Conservation (phyloP, 345 rosid genomes). For the Psidium friedrichsthalianum region DNA sequence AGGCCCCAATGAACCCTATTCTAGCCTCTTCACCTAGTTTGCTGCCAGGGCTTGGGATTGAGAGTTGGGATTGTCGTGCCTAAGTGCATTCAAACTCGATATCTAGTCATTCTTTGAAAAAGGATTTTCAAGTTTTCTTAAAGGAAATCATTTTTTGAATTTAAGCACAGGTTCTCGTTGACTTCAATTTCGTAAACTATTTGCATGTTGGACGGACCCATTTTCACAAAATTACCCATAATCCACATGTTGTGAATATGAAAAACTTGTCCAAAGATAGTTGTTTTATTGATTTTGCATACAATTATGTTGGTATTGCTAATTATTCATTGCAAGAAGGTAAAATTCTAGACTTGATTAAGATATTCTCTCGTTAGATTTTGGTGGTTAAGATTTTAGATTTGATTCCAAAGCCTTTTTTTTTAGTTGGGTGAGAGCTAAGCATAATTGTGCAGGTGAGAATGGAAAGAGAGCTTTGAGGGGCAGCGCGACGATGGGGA, state of each 20-base stretch:
- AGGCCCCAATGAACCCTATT: too few relatives aligned
- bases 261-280: neutral
- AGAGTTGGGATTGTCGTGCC: too few relatives aligned
- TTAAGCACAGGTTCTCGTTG: too few relatives aligned
- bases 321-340: neutral
- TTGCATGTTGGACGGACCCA: too few relatives aligned
- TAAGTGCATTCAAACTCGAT: too few relatives aligned
- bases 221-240: too few relatives aligned
- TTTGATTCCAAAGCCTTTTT: neutral
- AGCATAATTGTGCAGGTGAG: neutral
- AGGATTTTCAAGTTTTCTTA: too few relatives aligned
- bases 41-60: too few relatives aligned
- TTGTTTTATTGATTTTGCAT: neutral
- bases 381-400: neutral
- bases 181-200: too few relatives aligned
- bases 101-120: too few relatives aligned
- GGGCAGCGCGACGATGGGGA: neutral
- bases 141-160: too few relatives aligned
- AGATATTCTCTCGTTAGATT: neutral
- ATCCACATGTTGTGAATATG: rapidly evolving
- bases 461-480: neutral
- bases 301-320: neutral
- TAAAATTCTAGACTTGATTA: neutral
- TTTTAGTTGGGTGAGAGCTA: neutral
- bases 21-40: too few relatives aligned